Percentiles rank a stretch among this genome's conserved stretches.
Conservation (phyloP, 2,329 filamentous ascomycete species). For the Trichoderma oligosporum region DNA sequence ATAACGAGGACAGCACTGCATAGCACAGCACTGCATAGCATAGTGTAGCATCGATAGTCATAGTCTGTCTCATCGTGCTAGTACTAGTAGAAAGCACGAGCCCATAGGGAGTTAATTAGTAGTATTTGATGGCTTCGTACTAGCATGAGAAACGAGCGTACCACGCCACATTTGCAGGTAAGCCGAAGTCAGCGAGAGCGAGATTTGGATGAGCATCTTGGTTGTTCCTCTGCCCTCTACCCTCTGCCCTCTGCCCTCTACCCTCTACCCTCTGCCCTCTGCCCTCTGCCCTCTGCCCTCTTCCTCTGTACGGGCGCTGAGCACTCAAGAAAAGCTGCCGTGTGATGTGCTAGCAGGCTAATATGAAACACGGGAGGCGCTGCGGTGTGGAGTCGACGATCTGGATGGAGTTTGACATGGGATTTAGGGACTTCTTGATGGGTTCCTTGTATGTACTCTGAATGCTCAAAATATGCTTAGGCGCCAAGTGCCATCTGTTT, state of each 20-base stretch:
- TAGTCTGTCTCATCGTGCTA: too few relatives aligned
- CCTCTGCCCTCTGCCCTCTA: too few relatives aligned
- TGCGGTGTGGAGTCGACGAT: conserved; percentile 17
- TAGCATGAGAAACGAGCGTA: neutral
- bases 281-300: too few relatives aligned
- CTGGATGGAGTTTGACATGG: conserved; percentile 15
- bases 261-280: too few relatives aligned
- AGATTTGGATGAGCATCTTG: conserved; percentile 1
- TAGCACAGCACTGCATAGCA: too few relatives aligned
- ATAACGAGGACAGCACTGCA: too few relatives aligned
- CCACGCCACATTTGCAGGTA: neutral
- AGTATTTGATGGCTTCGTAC: neutral
- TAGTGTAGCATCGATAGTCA: too few relatives aligned
- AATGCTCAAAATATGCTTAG: too few relatives aligned
- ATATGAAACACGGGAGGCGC: conserved; percentile 20
- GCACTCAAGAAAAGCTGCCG: neutral
- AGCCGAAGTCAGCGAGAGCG: neutral
- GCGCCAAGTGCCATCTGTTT: too few relatives aligned
- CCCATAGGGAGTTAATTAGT: too few relatives aligned
- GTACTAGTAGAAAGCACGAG: too few relatives aligned
- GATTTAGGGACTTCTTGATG: neutral
- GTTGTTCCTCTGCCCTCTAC: neutral
- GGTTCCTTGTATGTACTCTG: too few relatives aligned
- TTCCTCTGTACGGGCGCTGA: neutral
- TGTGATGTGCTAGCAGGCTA: conserved; percentile 12